Percentiles rank a stretch among this genome's conserved stretches.
Conservation (phyloP, 495 filamentous ascomycete species). For the Lasiosphaeria ovina region DNA sequence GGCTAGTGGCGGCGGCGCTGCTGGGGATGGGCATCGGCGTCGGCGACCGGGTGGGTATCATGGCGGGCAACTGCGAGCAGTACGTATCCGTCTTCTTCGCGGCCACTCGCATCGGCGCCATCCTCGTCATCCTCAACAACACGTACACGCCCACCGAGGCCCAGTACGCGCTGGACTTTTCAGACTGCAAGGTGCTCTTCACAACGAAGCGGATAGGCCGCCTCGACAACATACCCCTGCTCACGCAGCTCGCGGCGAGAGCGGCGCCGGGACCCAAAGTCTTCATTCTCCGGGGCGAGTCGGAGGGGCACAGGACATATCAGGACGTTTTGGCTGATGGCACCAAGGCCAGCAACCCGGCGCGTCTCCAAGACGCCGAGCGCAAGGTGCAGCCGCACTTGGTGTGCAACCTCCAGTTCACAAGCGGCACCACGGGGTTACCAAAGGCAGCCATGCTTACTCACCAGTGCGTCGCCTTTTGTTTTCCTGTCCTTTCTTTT, state of each 20-base stretch:
- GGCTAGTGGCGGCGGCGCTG: slow-evolving; percentile 57
- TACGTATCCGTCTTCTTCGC: slow-evolving; percentile 70
- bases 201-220: slow-evolving; percentile 60
- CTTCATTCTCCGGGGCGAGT: slow-evolving; percentile 54
- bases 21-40: slow-evolving; percentile 58
- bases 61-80: slow-evolving; percentile 71
- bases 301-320: slow-evolving; percentile 53
- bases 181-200: slow-evolving; percentile 62
- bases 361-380: slow-evolving; percentile 33
- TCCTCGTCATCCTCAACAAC: slow-evolving; percentile 68
- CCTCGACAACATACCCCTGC: slow-evolving; percentile 52
- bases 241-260: slow-evolving; percentile 47
- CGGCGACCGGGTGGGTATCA: slow-evolving; percentile 65
- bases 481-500: background rate
- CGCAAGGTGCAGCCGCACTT: slow-evolving; percentile 55
- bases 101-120: slow-evolving; percentile 61
- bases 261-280: slow-evolving; percentile 40
- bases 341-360: slow-evolving; percentile 32
- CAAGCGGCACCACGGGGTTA: slow-evolving; percentile 66
- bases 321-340: slow-evolving; percentile 47
- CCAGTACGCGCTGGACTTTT: slow-evolving; percentile 61
- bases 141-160: slow-evolving; percentile 67
- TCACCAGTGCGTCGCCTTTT: slow-evolving; percentile 51
- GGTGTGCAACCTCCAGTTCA: slow-evolving; percentile 70
- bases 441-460: slow-evolving; percentile 77